These are phyloP conservation scores for Brettanomyces anomalus DNA, from an alignment of 805 yeast genomes.

Conservation along the genomic window DNA sequence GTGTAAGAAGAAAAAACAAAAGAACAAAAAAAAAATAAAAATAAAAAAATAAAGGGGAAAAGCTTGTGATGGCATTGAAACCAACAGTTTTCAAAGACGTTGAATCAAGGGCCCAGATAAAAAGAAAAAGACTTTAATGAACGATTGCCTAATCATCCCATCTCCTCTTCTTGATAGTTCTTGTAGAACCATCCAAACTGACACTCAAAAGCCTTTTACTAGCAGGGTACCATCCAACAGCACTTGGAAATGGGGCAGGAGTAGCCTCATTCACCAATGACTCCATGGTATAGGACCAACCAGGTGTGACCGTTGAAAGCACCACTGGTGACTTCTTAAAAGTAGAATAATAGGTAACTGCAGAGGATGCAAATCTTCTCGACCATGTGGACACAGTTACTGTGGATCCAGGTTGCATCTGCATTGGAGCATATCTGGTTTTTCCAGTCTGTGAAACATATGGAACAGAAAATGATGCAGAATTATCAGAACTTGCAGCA, in stretches of 20 bases:
- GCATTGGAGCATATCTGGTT: slow-evolving; percentile 88
- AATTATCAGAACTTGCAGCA: slow-evolving; percentile 23
- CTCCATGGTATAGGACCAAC: slow-evolving; percentile 66
- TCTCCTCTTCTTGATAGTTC: slow-evolving; percentile 21
- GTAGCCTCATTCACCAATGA: slow-evolving; percentile 63
- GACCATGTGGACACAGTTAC: slow-evolving; percentile 64
- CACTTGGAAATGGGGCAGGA: slow-evolving; percentile 61
- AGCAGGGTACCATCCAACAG: slow-evolving; percentile 57
- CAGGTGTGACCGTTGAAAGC: slow-evolving; percentile 70
- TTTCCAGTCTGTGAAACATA: slow-evolving; percentile 74
- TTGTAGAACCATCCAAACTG: slow-evolving; percentile 15
- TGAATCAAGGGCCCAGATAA: too few species aligned
- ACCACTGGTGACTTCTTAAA: slow-evolving; percentile 32
- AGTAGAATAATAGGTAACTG: slow-evolving; percentile 53
- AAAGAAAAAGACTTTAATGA: not conserved
- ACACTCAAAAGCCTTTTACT: slow-evolving; percentile 36
- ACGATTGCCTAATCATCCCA: slow-evolving; percentile 21
- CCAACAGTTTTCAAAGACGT: too few species aligned
- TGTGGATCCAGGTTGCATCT: slow-evolving; percentile 67
- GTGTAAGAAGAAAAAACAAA: not conserved
- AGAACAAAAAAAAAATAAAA: too few species aligned
- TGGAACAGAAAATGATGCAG: slow-evolving; percentile 54
- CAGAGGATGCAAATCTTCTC: slow-evolving; percentile 56
- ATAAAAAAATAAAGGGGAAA: too few species aligned
- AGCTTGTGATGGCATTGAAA: not conserved